Evolutionary conservation across 805 yeast species (phyloP), one percentile per base, ranked within the genome.

Genomic region (Ogataea pini): DNA sequence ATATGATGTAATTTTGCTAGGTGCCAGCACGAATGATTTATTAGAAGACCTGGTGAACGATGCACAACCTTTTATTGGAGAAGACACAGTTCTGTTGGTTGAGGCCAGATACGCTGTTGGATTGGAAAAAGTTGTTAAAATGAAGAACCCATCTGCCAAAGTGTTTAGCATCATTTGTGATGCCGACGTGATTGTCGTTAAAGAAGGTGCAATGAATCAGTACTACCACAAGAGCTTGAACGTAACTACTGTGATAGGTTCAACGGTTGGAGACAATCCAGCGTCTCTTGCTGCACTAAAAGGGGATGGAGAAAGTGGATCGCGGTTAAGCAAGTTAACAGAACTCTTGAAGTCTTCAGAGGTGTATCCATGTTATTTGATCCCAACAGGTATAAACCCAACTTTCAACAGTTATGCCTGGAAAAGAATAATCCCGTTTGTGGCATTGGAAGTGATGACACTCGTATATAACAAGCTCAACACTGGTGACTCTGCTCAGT

Each of bases 381-480:
- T 64, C 19, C 63, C 63, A n/a, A 48, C 46, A 20, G 64, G 62
- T 3, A 54, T 58, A 1, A 55, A 48, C 19, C 70, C 70, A 6
- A 53, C 64, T 8, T 54, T 62, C 37, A 54, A 46, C 36, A 59
- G 63, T 34, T 56, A 48, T 47, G 58, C 60, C 2, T 65, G 70
- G 70, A 65, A 62, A 31, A 46, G 59, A 39, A 50, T 62, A n/a
- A 48, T 65, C 10, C 52, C 63, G 0, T 61, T 61, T 40, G 31
- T 60, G n/a, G 36, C 44, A n/a, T 47, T 65, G 45, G 62, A 57
- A 17, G 47, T 58, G 3, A 19, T 59, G 34, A 40, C 59, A 1
- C 31, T 65, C 13, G 40, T 64, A 13, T 64, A 59, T 40, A 50
- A 57, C 8, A 53, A 55, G 13, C 17, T 61, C 34, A 52, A 52